A percentile compares a stretch with the other conserved stretches of the same genome.
Evolutionary conservation across 2,329 filamentous ascomycete genomes (phyloP).

Genomic region (Venturia oleaginea): DNA sequence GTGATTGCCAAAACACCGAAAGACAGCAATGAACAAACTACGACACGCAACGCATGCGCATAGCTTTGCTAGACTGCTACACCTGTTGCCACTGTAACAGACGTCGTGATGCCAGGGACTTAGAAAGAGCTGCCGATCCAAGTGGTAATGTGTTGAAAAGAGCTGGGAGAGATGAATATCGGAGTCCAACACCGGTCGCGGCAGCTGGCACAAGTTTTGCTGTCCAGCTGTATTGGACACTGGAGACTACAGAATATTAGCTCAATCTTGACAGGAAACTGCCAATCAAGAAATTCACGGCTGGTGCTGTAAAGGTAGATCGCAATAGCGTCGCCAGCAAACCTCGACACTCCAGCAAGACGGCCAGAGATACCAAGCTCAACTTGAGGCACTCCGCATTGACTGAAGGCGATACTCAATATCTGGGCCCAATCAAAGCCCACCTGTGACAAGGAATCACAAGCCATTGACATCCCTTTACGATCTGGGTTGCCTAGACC

Average conservation of each 20-base stretch:
- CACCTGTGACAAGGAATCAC: no score
- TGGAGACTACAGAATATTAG: neutral
- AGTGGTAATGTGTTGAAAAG: no score
- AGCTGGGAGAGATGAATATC: no score
- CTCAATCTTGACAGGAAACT: no score
- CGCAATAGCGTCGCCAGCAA: slow-evolving; percentile 11
- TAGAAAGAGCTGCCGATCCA: slow-evolving; percentile 4
- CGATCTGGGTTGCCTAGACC: no score
- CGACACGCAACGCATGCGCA: slow-evolving; percentile 16
- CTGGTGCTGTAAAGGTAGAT: slow-evolving; percentile 17
- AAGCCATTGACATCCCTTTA: no score
- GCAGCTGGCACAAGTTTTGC: slow-evolving; percentile 3
- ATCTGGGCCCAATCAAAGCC: no score
- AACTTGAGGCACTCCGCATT: no score
- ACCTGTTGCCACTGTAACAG: neutral
- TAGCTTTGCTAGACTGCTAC: neutral
- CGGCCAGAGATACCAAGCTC: no score
- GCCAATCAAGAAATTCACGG: neutral
- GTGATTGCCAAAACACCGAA: slow-evolving; percentile 25
- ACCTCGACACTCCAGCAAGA: slow-evolving; percentile 16
- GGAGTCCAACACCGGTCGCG: slow-evolving; percentile 5
- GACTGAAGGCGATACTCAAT: no score
- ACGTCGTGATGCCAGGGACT: neutral
- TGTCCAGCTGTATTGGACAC: slow-evolving; percentile 1
- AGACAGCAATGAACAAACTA: slow-evolving; percentile 23